Conservation (phyloP, 129 eudicot species). For the Gnaphalium uliginosum region DNA sequence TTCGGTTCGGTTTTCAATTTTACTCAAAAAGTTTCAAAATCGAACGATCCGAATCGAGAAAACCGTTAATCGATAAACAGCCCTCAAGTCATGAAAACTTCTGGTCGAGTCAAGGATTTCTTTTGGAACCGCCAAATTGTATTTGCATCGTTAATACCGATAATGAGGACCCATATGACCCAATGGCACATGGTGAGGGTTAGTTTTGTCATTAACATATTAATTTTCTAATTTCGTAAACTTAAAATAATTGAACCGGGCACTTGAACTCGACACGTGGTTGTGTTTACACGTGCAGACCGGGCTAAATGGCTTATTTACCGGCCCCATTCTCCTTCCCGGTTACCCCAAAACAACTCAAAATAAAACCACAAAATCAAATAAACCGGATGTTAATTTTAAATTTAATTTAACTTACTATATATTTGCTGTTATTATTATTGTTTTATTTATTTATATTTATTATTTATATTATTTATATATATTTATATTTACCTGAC, state of each 20-base stretch:
- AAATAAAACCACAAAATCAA: background rate
- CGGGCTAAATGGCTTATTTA: conserved; percentile 29
- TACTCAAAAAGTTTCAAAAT: too few relatives aligned
- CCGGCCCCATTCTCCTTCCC: conserved; percentile 23
- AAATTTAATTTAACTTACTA: background rate
- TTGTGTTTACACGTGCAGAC: conserved; percentile 28
- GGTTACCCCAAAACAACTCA: background rate
- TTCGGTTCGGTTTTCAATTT: too few relatives aligned
- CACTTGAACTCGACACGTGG: conserved; percentile 24
- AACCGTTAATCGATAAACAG: too few relatives aligned
- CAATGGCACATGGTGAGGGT: conserved; percentile 7
- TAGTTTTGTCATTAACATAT: background rate
- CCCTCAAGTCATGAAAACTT: too few relatives aligned
- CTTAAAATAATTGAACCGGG: conserved; percentile 4
- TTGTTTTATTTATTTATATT: too few relatives aligned
- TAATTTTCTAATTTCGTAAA: background rate
- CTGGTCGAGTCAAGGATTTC: too few relatives aligned
- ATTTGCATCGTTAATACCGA: background rate
- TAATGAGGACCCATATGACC: background rate
- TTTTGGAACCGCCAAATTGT: background rate
- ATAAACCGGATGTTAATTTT: background rate
- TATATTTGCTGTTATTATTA: background rate
- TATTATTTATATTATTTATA: too few relatives aligned
- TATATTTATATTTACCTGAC: background rate
- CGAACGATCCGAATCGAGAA: too few relatives aligned